phyloP scores from a whole-genome alignment of 148 eudicot species.

The Diospyros kaki region DNA sequence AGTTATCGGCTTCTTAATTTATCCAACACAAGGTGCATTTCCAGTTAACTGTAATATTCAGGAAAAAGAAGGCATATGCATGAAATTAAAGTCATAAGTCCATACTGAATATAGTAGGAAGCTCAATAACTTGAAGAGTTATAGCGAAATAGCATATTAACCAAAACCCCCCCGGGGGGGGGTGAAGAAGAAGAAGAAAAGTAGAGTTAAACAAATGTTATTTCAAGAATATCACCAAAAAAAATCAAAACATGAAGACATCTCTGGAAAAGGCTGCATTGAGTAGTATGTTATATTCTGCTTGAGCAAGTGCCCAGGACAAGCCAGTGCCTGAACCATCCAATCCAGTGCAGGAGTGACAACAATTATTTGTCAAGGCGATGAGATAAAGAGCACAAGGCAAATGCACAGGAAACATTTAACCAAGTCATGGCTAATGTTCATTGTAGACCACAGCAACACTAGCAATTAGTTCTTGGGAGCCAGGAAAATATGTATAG shows the following conservation, averaged over 20 bases:
- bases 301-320: not conserved
- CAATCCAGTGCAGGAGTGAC: not conserved
- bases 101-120: not conserved
- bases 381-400: not conserved
- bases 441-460: no score
- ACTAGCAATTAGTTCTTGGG: no score
- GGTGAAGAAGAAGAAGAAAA: not conserved
- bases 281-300: not conserved
- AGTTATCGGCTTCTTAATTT: conserved; percentile 1
- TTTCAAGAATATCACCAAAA: not conserved
- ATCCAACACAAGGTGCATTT: not conserved
- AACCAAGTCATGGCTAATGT: not conserved
- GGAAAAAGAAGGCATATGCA: not conserved
- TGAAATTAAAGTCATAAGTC: not conserved
- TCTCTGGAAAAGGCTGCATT: no score
- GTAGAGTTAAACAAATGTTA: not conserved
- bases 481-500: not conserved
- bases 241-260: no score
- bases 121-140: not conserved
- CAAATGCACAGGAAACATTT: not conserved
- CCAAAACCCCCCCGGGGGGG: not conserved
- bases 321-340: not conserved
- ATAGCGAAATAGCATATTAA: not conserved
- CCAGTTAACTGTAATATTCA: not conserved
- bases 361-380: not conserved